Base-by-base conservation (phyloP, 352 stramenopile species). In the Globisporangium parvum region DNA sequence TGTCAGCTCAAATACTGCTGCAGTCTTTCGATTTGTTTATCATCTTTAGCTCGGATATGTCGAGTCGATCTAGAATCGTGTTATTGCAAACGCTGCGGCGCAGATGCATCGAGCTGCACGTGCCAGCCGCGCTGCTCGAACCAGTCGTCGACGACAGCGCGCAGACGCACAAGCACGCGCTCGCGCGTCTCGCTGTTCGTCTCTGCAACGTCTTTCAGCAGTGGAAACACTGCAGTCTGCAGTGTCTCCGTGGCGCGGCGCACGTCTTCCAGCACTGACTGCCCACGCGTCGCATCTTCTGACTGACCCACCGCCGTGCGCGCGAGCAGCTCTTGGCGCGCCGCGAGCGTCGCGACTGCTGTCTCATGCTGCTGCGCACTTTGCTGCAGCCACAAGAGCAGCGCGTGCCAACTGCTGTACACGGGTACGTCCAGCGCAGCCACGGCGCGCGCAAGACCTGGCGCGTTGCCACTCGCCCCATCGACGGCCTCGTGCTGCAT, bases 91-190 rank as follows among this genome's bases (percentile, higher is more conserved):
- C 31, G 2, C 31, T 35, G 10, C 31, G 31, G 10, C 6, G 5
- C 9, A 11, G 2, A 35, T 35, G 31, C 31, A 1, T 35, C 39
- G 1, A 67, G 21, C 17, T 42, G 45, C 20, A 63, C 59, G 14
- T 42, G 41, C 60, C 70, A 80, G 3, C 59, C 71, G 10, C 64
- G 51, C 31, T 74, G 71, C n/a, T 66, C 41, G 20, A 63, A 66
- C 60, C 70, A 78, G 53, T 74, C 63, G 4, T 72, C 59, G 9
- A 73, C 59, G 2, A 48, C 45, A 35, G 57, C 23, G 14, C 52
- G 40, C 6, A 80, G 62, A 9, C 69, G 61, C 26, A 62, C 66
- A 3, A 80, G 46, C 1, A 53, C 48, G 1, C 17, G 24, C 20
- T 62, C 28, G 1, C 49, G 31, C 2, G 65, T 76, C 3, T 69